These are phyloP conservation scores for Arthrobotrys sinensis DNA, from an alignment of 2,329 filamentous ascomycete genomes.

Conservation along the genomic window DNA sequence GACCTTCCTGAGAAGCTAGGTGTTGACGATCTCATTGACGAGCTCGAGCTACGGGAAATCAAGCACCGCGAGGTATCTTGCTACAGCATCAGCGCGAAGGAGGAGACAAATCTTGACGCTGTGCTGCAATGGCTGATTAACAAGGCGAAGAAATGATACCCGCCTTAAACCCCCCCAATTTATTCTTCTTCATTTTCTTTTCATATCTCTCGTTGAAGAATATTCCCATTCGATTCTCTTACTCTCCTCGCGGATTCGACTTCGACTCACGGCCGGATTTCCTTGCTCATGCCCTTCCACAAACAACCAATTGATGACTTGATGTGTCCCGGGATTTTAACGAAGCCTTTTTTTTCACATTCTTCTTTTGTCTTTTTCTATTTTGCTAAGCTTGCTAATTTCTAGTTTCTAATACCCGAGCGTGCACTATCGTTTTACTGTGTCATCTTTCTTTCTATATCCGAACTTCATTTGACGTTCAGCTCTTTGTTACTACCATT, in stretches of 20 bases:
- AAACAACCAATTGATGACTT: conserved; percentile 58
- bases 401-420: conserved; percentile 61
- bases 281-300: conserved; percentile 33
- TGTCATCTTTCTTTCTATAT: conserved; percentile 45
- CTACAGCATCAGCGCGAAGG: conserved; percentile 98
- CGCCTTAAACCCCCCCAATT: not conserved
- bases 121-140: conserved; percentile 97
- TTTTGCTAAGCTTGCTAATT: conserved; percentile 39
- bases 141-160: conserved; percentile 81
- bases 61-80: conserved; percentile 95
- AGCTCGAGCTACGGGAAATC: conserved; percentile 89
- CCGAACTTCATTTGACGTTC: conserved; percentile 26
- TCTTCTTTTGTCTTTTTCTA: conserved; percentile 35
- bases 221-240: conserved; percentile 13
- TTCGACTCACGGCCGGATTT: conserved; percentile 51
- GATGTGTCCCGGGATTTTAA: conserved; percentile 58
- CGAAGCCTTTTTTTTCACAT: conserved; percentile 38
- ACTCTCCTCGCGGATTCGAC: conserved; percentile 37
- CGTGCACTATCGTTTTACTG: conserved; percentile 43
- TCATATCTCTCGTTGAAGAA: conserved; percentile 27
- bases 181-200: conserved; percentile 16
- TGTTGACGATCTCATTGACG: conserved; percentile 95
- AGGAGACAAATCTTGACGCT: conserved; percentile 97
- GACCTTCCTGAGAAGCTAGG: conserved; percentile 91
- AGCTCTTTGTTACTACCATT: conserved; percentile 50